Evolutionary conservation across 805 yeast genomes (phyloP), one percentile per base, ranked within the genome.

Genomic region (Lipomyces anomalus): DNA sequence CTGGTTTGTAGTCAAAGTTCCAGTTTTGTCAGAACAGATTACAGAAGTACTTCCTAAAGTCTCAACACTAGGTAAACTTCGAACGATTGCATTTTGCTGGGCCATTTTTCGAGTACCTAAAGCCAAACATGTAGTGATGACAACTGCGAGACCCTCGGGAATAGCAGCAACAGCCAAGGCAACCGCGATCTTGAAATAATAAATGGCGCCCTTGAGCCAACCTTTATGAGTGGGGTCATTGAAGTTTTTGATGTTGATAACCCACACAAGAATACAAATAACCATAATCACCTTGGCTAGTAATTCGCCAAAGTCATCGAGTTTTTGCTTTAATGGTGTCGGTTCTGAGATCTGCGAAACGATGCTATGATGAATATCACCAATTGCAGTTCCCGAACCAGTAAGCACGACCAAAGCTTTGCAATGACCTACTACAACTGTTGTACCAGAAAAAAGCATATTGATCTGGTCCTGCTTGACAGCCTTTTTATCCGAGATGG

Each of bases 1-100:
- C 42, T 57, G 57, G 42, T 61, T 61, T 18, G 55, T 67, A 16
- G 82, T 76, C 42, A 76, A 40, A 59, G 71, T 67, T 7, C 71
- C 71, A 65, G 79, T 47, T 68, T 74, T 55, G 73, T 75, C 64
- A 59, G 72, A 46, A 74, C 79, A 63, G 65, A 74, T 47, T 67
- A 80, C 78, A 53, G 73, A 71, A 17, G 76, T 74, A 18, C 76
- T 67, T n/a, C 82, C 83, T 46, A 78, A 63, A 11, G 82, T 77
- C 57, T 78, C 82, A 22, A 75, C 75, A 22, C 71, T 69, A 13
- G 73, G 60, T 42, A 74, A 60, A 2, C 73, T 62, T 50, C 74
- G 70, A 42, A 75, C 72, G 40, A 74, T 61, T 28, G 76, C 68
- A 40, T 71, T 68, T 48, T 65, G 60, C 44, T 66, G 64, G 39